These are phyloP conservation scores for Thraustotheca clavata DNA, from an alignment of 352 stramenopile genomes.

Conservation along the genomic window DNA sequence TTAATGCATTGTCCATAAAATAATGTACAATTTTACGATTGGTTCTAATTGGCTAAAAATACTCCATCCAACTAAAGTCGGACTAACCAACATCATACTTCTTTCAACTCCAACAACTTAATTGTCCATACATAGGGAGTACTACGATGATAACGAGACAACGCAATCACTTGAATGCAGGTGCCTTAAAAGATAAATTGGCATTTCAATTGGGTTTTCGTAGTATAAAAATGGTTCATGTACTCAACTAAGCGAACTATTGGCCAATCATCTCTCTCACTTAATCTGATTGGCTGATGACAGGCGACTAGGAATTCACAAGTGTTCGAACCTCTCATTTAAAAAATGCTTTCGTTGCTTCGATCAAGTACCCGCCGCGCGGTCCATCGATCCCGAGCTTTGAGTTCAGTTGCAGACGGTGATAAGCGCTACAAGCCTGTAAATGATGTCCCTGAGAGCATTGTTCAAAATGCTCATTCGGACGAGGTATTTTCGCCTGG, in stretches of 20 bases:
- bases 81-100: too few species aligned
- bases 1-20: too few species aligned
- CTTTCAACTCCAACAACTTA: too few species aligned
- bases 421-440: constrained; percentile 81
- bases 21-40: too few species aligned
- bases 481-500: constrained; percentile 75
- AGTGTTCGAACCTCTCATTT: not conserved
- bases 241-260: constrained; percentile 4
- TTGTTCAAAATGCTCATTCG: constrained; percentile 66
- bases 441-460: constrained; percentile 73
- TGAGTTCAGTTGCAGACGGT: not conserved
- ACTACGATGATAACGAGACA: too few species aligned
- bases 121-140: too few species aligned
- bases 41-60: too few species aligned
- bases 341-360: constrained; percentile 8
- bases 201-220: too few species aligned
- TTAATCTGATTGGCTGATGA: not conserved
- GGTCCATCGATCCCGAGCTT: not conserved
- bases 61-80: too few species aligned
- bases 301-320: constrained; percentile 2
- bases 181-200: too few species aligned
- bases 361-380: not conserved
- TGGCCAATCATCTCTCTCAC: not conserved
- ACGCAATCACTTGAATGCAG: too few species aligned
- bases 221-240: not conserved